Base-by-base conservation (phyloP, 2,329 filamentous ascomycete species). In the Sclerotinia trifoliorum region DNA sequence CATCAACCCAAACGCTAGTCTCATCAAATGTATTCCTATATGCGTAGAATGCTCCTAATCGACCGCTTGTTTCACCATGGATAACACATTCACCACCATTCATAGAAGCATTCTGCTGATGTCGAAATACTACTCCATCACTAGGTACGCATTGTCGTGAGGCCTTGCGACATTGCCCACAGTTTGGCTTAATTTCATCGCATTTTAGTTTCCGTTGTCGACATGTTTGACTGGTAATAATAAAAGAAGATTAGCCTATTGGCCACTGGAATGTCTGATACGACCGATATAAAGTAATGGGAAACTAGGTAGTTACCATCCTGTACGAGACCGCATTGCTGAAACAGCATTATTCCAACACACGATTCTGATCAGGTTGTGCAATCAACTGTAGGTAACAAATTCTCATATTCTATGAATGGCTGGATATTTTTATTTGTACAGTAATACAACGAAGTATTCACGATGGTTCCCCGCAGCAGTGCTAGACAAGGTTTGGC, bases 41-140 rank as follows among this genome's bases (percentile, higher is more conserved):
- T 32, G 85, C 85, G 75, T 88, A 89, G 76, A 89, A 89, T 24
- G 84, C 83, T 70, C 85, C 85, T 70, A 89, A 78, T 55, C 78
- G 77, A 19, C 75, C 77, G 68, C 76, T 75, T 15, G 75, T 72
- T 19, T 81, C 80, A 10, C 68, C 66, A 32, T 32, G 29, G 5
- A 78, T 78, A 42, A 46, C 70, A 56, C 80, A 80, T 19, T 79
- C 78, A 49, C 77, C 75, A 61, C 84, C 83, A 69, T 89, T 89
- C 86, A 89, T 87, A 26, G 86, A 88, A 42, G 87, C 86, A 82
- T 90, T 90, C 78, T 90, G 87, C 74, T 90, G 87, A 77, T 90
- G 88, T 67, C 87, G 84, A 74, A 89, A 90, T 56, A 88, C 85
- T 73, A 90, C 84, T 64, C 86, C 86, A 70, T 86, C 85, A 74